Percentiles rank a stretch among this genome's conserved stretches.
Evolutionary conservation across 2,329 filamentous ascomycete genomes (phyloP).

Genomic region (Ascochyta rabiei): DNA sequence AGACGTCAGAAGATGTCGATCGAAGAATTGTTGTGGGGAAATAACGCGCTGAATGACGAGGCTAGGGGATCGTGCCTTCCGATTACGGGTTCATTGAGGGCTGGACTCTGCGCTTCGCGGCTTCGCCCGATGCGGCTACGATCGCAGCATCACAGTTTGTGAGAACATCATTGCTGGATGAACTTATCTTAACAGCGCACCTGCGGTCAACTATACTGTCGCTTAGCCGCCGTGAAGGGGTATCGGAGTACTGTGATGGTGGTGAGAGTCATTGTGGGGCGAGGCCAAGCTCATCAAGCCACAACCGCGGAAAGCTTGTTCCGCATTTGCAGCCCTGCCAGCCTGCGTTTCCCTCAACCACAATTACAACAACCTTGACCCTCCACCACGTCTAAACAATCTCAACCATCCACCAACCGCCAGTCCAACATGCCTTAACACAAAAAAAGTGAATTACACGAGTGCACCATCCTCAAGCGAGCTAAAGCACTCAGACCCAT

Average conservation of each 20-base stretch:
- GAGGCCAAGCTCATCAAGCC: slow-evolving; percentile 8
- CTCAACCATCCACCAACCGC: no score
- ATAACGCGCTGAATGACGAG: slow-evolving; percentile 13
- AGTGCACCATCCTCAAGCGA: no score
- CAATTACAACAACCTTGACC: no score
- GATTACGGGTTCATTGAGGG: slow-evolving; percentile 3
- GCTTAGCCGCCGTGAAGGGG: neutral
- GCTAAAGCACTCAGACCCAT: no score
- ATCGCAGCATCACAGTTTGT: neutral
- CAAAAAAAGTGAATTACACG: no score
- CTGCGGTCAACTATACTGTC: neutral
- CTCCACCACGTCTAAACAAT: no score
- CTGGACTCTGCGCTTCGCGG: slow-evolving; percentile 1
- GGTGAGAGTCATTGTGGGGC: slow-evolving; percentile 5
- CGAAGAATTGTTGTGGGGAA: slow-evolving; percentile 6
- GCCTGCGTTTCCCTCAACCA: no score
- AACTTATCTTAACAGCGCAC: neutral
- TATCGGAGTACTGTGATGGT: slow-evolving; percentile 4
- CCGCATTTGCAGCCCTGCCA: no score
- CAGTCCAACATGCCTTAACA: no score
- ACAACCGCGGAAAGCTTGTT: slow-evolving; percentile 13
- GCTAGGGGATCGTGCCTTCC: slow-evolving; percentile 8
- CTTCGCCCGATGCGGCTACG: slow-evolving; percentile 4
- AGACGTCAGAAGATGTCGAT: neutral
- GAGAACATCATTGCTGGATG: neutral